phyloP scores from a whole-genome alignment of 2,329 filamentous ascomycete genomes.

The Fonsecaea pedrosoi region DNA sequence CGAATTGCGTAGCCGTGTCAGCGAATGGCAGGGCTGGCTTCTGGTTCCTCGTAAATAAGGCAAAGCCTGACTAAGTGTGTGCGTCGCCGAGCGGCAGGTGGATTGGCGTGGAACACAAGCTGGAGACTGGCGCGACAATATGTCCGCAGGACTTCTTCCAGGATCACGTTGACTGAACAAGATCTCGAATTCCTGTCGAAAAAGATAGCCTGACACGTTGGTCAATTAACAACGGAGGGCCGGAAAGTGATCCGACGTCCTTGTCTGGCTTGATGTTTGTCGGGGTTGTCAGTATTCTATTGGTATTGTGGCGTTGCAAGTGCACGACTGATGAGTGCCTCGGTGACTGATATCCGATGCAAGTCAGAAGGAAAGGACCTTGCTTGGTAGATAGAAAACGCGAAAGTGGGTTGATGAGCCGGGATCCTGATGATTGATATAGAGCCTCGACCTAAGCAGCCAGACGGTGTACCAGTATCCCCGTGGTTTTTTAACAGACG shows the following conservation, averaged over 20 bases:
- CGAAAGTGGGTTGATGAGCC: conserved; percentile 14
- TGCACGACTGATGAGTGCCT: not conserved
- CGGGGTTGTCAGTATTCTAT: not conserved
- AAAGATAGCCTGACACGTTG: not conserved
- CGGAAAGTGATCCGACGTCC: not conserved
- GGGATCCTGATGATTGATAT: conserved; percentile 20
- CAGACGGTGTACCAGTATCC: conserved; percentile 4
- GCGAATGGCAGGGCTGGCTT: conserved; percentile 22
- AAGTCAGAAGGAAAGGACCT: not conserved
- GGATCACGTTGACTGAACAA: not conserved
- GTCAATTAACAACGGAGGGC: not conserved
- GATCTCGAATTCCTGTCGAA: not conserved
- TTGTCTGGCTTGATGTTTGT: not conserved
- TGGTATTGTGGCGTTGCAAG: conserved; percentile 2
- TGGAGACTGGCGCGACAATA: not conserved
- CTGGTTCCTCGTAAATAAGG: not conserved
- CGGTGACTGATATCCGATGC: not conserved
- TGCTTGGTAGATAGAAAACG: conserved; percentile 11
- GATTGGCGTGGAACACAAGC: conserved; percentile 8
- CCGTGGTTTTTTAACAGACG: not conserved
- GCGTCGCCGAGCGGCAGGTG: conserved; percentile 6
- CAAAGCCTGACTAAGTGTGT: conserved; percentile 23
- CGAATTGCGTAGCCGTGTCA: conserved; percentile 24
- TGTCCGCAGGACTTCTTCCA: conserved; percentile 3
- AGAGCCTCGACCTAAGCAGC: conserved; percentile 11